Conservation (phyloP, 2,329 filamentous ascomycete species). For the Juglanconis oblonga region DNA sequence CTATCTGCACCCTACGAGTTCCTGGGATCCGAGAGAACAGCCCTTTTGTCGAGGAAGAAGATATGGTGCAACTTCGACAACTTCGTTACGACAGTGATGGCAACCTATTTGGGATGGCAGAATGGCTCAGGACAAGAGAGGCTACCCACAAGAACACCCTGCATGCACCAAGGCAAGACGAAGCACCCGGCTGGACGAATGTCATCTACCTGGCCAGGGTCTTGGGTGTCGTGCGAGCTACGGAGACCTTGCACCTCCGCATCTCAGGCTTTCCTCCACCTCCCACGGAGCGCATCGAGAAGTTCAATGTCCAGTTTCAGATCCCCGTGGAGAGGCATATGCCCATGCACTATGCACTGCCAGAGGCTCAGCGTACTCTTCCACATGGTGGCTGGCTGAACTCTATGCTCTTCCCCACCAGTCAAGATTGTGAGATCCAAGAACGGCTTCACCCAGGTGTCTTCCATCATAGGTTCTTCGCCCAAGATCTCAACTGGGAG, state of each 20-base stretch:
- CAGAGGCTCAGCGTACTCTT: conserved; percentile 17
- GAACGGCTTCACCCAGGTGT: conserved; percentile 17
- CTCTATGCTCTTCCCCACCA: conserved; percentile 24
- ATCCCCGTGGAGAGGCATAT: conserved; percentile 10
- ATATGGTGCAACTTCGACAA: conserved; percentile 22
- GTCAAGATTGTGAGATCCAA: conserved; percentile 20
- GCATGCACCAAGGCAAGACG: not conserved
- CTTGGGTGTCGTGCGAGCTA: conserved; percentile 19
- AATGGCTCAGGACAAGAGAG: conserved; percentile 5
- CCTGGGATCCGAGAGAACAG: conserved; percentile 24
- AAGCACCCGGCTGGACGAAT: conserved; percentile 19
- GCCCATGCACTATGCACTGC: conserved; percentile 18
- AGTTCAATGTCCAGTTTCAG: conserved; percentile 23
- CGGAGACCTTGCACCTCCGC: conserved; percentile 18
- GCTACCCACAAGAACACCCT: not conserved
- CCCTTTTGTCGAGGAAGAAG: conserved; percentile 23
- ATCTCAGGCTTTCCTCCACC: conserved; percentile 16
- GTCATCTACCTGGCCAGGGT: conserved; percentile 21
- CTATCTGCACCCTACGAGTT: conserved; percentile 14
- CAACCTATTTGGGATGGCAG: conserved; percentile 3
- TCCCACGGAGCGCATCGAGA: conserved; percentile 1
- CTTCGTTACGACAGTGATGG: conserved; percentile 11
- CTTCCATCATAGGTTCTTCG: conserved; percentile 17
- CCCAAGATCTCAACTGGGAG: conserved; percentile 20
- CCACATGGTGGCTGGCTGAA: conserved; percentile 18